A percentile compares a stretch with the other conserved stretches of the same genome.
Evolutionary conservation across 2,329 filamentous ascomycete genomes (phyloP).

Genomic region (Fusarium lateritium): DNA sequence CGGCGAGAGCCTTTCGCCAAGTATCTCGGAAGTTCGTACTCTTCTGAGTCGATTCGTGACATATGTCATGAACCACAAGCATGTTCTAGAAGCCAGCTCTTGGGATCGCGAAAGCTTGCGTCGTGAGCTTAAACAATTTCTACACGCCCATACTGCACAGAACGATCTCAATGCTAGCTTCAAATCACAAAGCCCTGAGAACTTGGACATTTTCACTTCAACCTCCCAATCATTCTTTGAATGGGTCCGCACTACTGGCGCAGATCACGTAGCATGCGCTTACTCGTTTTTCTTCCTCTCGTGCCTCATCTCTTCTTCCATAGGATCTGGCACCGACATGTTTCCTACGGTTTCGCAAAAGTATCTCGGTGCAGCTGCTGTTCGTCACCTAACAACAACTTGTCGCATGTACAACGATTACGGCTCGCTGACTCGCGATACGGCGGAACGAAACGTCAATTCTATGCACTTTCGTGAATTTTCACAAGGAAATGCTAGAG

Average conservation of each 20-base stretch:
- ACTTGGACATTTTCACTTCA: not conserved
- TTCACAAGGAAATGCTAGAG: rapidly evolving
- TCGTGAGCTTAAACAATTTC: not conserved
- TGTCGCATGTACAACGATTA: conserved; percentile 21
- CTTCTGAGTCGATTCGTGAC: not conserved
- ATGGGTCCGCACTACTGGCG: not conserved
- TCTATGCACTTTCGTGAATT: conserved; percentile 10
- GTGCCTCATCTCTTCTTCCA: not conserved
- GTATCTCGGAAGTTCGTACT: not conserved
- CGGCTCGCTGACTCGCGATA: not conserved
- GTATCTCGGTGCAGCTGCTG: not conserved
- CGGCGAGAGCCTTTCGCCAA: not conserved
- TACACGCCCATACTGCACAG: conserved; percentile 1
- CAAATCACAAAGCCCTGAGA: not conserved
- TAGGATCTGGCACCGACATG: not conserved
- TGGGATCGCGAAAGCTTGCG: not conserved
- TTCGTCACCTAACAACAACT: not conserved
- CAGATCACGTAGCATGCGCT: not conserved
- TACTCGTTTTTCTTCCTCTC: conserved; percentile 5
- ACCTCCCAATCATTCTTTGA: not conserved
- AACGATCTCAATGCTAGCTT: not conserved
- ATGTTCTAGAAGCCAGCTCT: not conserved
- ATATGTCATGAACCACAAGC: not conserved
- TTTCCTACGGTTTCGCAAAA: not conserved
- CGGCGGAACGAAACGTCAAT: not conserved